Conservation (phyloP, 2,329 filamentous ascomycete genomes). For the Claviceps pazoutovae region DNA sequence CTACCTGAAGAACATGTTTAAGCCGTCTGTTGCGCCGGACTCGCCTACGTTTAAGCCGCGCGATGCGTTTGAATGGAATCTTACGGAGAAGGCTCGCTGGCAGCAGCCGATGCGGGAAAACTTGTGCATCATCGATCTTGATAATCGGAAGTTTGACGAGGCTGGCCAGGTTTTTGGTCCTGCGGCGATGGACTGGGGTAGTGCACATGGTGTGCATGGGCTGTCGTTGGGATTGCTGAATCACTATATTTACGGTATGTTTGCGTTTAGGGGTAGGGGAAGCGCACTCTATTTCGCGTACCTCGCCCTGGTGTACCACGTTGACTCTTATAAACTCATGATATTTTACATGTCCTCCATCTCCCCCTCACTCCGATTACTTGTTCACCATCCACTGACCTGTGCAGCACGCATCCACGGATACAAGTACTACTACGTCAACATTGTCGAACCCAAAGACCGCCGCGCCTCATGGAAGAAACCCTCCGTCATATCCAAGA, state of each 20-base stretch:
- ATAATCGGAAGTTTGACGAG: conserved; percentile 25
- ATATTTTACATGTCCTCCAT: too few relatives aligned
- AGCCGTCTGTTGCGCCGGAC: conserved; percentile 15
- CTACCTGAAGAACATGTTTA: conserved; percentile 20
- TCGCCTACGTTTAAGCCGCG: conserved; percentile 15
- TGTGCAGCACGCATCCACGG: conserved; percentile 28
- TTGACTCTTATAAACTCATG: too few relatives aligned
- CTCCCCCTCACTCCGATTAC: too few relatives aligned
- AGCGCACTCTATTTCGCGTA: background rate
- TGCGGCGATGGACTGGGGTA: conserved; percentile 22
- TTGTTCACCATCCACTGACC: background rate
- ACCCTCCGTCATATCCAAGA: conserved; percentile 25
- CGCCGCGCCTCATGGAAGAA: conserved; percentile 34
- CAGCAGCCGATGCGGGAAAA: conserved; percentile 21
- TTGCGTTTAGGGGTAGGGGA: background rate
- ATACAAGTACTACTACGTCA: conserved; percentile 33
- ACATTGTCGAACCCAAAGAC: conserved; percentile 23
- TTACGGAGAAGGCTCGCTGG: conserved; percentile 17
- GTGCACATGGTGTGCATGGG: conserved; percentile 18
- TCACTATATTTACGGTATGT: conserved; percentile 29
- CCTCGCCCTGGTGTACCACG: too few relatives aligned
- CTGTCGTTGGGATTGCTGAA: conserved; percentile 28
- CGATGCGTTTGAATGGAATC: conserved; percentile 20
- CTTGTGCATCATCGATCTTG: conserved; percentile 31
- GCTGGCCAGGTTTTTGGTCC: conserved; percentile 23